Evolutionary conservation across 768 basidiomycete species (phyloP), one percentile per base, ranked within the genome.

Genomic region (Suillus americanus): DNA sequence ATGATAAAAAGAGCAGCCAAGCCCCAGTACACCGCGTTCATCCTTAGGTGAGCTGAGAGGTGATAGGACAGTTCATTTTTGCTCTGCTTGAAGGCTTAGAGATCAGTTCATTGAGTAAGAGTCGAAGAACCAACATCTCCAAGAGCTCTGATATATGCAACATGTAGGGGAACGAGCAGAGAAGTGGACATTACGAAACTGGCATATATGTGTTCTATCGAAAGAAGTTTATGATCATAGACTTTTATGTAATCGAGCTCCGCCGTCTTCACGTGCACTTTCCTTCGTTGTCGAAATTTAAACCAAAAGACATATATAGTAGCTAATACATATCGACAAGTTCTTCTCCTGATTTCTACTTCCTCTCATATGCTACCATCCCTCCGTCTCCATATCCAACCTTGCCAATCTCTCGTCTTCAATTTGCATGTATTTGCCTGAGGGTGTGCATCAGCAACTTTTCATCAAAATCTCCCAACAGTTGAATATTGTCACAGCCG

Each of bases 11-110:
- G 79, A 0, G 97, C 95, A 0, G 91, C 94, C 46, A 95, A 80
- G 9, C 95, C 97, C 97, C 97, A 99, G 76, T 97, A 99, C 9
- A 99, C 82, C 2, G 95, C 97, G 75, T 98, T 99, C 77, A 99
- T 81, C 8, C 97, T 91, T 8, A 99, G 84, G 76, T 99, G 97
- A 14, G 95, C 83, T 0, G 96, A 96, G 23, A 97, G 82, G 74
- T 97, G 94, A 78, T 97, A 97, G 1, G 85, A 82, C 20, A 97
- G 83, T 68, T 95, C 94, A 80, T 94, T 87, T 64, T 90, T 89
- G 77, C 81, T 89, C 92, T 92, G 70, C n/a, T 13, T 6, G 33
- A 41, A 43, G 16, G 8, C 43, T 51, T 30, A 50, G 46, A 38
- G 38, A 38, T 73, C 23, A 70, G 66, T 37, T 14, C 33, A 28